Conservation (phyloP, 2,329 filamentous ascomycete species). For the Cryphonectria nitschkei region DNA sequence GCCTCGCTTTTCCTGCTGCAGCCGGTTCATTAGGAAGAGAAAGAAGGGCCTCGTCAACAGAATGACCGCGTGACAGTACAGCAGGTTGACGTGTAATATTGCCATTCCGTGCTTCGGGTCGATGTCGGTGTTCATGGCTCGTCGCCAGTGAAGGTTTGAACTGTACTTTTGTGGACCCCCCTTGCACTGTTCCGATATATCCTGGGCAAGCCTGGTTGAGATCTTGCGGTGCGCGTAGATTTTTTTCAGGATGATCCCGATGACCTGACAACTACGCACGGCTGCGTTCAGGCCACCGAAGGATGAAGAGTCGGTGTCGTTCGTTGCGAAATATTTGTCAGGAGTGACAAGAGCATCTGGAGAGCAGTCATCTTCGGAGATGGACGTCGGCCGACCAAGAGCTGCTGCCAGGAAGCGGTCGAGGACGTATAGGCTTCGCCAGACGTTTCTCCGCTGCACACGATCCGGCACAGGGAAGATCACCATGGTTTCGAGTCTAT, state of each 20-base stretch:
- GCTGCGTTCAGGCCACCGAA: slow-evolving; percentile 54
- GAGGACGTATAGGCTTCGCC: slow-evolving; percentile 67
- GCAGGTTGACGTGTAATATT: slow-evolving; percentile 64
- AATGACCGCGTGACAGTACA: slow-evolving; percentile 66
- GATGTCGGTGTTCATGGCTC: slow-evolving; percentile 46
- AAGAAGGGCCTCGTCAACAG: slow-evolving; percentile 68
- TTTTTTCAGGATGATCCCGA: slow-evolving; percentile 61
- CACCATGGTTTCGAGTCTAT: slow-evolving; percentile 61
- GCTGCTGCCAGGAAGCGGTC: slow-evolving; percentile 67
- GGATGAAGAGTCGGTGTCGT: slow-evolving; percentile 28
- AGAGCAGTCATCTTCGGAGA: slow-evolving; percentile 65
- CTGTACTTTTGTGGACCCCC: slow-evolving; percentile 55
- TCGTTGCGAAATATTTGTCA: slow-evolving; percentile 24
- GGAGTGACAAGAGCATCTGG: slow-evolving; percentile 45
- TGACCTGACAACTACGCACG: slow-evolving; percentile 60
- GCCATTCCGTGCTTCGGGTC: slow-evolving; percentile 57
- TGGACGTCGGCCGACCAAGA: slow-evolving; percentile 64
- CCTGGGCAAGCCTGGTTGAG: slow-evolving; percentile 59
- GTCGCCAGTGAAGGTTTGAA: slow-evolving; percentile 53
- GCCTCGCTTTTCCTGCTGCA: slow-evolving; percentile 39
- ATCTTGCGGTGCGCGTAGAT: slow-evolving; percentile 65
- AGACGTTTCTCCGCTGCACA: slow-evolving; percentile 58
- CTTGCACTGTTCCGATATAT: slow-evolving; percentile 58
- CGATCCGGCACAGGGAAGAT: slow-evolving; percentile 54
- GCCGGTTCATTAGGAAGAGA: slow-evolving; percentile 56